Conservation (phyloP, 2,329 filamentous ascomycete species). For the Claviceps arundinis region DNA sequence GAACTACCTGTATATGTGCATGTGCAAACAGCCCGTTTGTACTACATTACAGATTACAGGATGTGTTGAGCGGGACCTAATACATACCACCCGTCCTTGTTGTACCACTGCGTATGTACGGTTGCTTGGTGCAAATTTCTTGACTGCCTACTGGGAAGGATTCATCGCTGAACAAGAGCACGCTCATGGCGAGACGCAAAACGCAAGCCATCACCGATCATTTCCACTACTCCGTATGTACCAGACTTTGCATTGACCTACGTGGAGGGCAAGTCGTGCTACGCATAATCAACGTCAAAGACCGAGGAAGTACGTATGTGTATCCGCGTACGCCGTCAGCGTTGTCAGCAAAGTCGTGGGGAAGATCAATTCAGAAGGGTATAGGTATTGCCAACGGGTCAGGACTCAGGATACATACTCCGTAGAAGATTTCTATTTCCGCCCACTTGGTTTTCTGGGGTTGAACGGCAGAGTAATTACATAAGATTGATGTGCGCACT, state of each 20-base stretch:
- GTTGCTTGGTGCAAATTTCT: neutral
- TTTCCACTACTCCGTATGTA: neutral
- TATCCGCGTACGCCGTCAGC: neutral
- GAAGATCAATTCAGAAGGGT: neutral
- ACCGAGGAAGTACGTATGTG: neutral
- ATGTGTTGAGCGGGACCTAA: neutral
- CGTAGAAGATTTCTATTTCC: neutral
- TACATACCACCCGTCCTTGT: too few relatives aligned
- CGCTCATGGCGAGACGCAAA: neutral
- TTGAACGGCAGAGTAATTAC: neutral
- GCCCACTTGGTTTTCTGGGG: neutral
- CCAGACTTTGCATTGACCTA: neutral
- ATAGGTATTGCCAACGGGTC: too few relatives aligned
- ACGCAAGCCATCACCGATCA: neutral
- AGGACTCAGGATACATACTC: neutral
- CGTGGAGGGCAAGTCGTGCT: neutral
- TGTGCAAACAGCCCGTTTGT: neutral
- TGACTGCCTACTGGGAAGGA: neutral
- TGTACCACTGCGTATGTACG: neutral
- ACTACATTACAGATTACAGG: neutral
- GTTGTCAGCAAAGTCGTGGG: neutral
- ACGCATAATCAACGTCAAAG: neutral
- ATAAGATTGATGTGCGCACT: neutral
- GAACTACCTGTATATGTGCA: neutral
- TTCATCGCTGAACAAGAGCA: neutral